A percentile compares a stretch with the other conserved stretches of the same genome.
phyloP scores from a whole-genome alignment of 2,329 filamentous ascomycete species.

The Exophiala dermatitidis region DNA sequence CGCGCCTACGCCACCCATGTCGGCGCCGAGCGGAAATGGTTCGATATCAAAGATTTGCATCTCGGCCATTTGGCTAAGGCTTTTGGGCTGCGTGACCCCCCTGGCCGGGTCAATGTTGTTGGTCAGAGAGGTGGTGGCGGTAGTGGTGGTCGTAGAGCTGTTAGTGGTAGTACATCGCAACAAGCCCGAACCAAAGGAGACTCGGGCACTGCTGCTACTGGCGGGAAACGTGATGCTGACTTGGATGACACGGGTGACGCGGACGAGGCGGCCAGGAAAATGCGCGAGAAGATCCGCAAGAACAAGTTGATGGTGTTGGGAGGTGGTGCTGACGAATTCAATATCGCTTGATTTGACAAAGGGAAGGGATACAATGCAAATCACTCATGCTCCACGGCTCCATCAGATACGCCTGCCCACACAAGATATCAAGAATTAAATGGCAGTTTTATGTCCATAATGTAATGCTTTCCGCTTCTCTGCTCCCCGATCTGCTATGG shows the following conservation, averaged over 20 bases:
- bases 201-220: slow-evolving; percentile 27
- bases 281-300: slow-evolving; percentile 45
- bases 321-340: slow-evolving; percentile 50
- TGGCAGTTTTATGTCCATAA: no score
- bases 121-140: slow-evolving; percentile 34
- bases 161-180: slow-evolving; percentile 30
- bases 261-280: slow-evolving; percentile 45
- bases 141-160: slow-evolving; percentile 37
- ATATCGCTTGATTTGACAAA: slow-evolving; percentile 41
- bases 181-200: slow-evolving; percentile 24
- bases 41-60: slow-evolving; percentile 87
- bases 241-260: slow-evolving; percentile 32
- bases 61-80: slow-evolving; percentile 90
- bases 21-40: slow-evolving; percentile 73
- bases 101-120: slow-evolving; percentile 63
- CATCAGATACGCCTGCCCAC: no score
- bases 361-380: no score
- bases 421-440: no score
- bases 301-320: slow-evolving; percentile 46
- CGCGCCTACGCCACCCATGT: slow-evolving; percentile 92
- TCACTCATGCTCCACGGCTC: no score
- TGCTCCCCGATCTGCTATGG: no score
- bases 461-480: no score
- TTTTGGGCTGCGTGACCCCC: slow-evolving; percentile 82
- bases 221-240: slow-evolving; percentile 4